Base-by-base conservation (phyloP, 768 basidiomycete genomes). In the Lactifluus subvellereus region DNA sequence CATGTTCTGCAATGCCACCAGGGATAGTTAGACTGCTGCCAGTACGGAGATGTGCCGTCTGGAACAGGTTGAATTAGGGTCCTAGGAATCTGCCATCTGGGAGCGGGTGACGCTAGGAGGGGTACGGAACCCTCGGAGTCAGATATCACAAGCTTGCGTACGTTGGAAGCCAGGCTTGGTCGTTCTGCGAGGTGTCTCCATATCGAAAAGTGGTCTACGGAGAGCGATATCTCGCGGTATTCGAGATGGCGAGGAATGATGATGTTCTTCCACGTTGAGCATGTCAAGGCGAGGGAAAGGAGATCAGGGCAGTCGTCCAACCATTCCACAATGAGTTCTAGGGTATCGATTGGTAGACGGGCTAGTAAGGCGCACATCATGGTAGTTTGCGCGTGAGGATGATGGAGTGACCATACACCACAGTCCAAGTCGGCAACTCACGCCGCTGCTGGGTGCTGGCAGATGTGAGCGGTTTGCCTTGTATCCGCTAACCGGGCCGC, bases 181-280 rank as follows among this genome's bases (percentile, higher is more conserved):
- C 64, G 54, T 45, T 62, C 64, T 20, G 61, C 60, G 50, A 65
- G 61, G 10, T 65, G 64, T 40, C 42, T 57, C 64, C 64, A 65
- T 2, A 65, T 38, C 8, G 22, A 50, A 47, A 56, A 8, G 40
- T 64, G 57, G 13, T 64, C 63, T 0, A 60, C 53, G n/a, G 53
- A 56, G 16, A 64, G 48, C 11, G 45, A 50, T 50, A 65, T 63
- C 9, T 57, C 60, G 35, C 64, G 61, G 27, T 65, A 65, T 33
- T 63, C 64, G 55, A 65, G 53, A 33, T 65, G 64, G 32, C 57
- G 54, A 33, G 64, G 64, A 10, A 65, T 65, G n/a, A 65, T 54
- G 50, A 65, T 63, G 45, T 42, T 8, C n/a, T 54, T 62, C 60
- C 60, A 65, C 2, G 64, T 22, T 3, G 61, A 51, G 5, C 64